Percentiles rank a stretch among this genome's conserved stretches.
Evolutionary conservation across 2,329 filamentous ascomycete species (phyloP).

Genomic region (Paecilomyces dactylethromorphus): DNA sequence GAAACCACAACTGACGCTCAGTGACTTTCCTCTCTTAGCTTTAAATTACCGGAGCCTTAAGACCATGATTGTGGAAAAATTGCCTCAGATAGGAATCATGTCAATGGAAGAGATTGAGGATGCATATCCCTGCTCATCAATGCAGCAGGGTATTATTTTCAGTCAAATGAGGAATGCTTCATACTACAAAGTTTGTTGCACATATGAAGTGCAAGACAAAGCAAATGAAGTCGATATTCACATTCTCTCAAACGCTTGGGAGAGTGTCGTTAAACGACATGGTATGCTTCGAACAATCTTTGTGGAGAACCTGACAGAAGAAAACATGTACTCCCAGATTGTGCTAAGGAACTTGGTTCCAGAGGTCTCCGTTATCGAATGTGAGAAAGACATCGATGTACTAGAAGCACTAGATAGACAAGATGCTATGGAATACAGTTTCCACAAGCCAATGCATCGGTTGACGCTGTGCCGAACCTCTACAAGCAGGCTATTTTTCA

Average conservation of each 20-base stretch:
- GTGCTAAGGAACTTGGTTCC: constrained; percentile 25
- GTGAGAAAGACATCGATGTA: constrained; percentile 21
- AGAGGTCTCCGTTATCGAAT: constrained; percentile 22
- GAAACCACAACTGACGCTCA: constrained; percentile 27
- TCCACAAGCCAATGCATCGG: constrained; percentile 35
- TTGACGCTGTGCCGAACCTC: constrained; percentile 40
- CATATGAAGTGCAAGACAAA: constrained; percentile 23
- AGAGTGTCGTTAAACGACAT: constrained; percentile 23
- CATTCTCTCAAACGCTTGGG: constrained; percentile 22
- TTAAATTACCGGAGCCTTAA: constrained; percentile 37
- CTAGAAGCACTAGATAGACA: constrained; percentile 23
- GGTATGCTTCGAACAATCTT: constrained; percentile 32
- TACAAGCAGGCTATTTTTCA: constrained; percentile 33
- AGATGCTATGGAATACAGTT: constrained; percentile 16
- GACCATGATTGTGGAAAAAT: constrained; percentile 26
- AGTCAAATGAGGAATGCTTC: constrained; percentile 25
- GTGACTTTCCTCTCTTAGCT: constrained; percentile 40
- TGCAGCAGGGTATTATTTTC: constrained; percentile 32
- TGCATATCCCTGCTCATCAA: constrained; percentile 32
- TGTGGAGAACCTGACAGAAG: constrained; percentile 24
- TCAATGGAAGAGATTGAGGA: constrained; percentile 35
- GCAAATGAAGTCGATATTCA: constrained; percentile 15
- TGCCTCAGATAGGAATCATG: constrained; percentile 30
- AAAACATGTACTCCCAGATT: constrained; percentile 27
- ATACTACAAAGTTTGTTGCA: constrained; percentile 32